phyloP scores from a whole-genome alignment of 352 stramenopile species.

The Pythium grandisporangium region DNA sequence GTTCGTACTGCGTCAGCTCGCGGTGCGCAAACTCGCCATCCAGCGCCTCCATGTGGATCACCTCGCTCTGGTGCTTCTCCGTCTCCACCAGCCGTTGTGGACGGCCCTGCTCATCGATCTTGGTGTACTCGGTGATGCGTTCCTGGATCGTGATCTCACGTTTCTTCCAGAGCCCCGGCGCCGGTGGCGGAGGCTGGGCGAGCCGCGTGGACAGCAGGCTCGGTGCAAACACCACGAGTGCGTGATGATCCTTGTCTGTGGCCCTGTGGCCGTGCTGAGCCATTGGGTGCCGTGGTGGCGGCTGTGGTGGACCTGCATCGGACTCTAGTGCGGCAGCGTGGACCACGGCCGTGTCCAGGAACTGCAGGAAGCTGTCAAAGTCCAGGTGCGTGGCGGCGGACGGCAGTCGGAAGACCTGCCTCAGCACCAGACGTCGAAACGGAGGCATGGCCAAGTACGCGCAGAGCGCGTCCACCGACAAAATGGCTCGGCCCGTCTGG shows the following conservation, averaged over 20 bases:
- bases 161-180: slow-evolving; percentile 80
- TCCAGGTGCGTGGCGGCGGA: slow-evolving; percentile 22
- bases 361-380: slow-evolving; percentile 56
- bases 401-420: slow-evolving; percentile 37
- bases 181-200: slow-evolving; percentile 26
- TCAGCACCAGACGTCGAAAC: slow-evolving; percentile 46
- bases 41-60: slow-evolving; percentile 80
- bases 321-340: slow-evolving; percentile 37
- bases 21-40: slow-evolving; percentile 72
- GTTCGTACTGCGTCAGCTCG: slow-evolving; percentile 82
- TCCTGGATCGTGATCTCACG: slow-evolving; percentile 83
- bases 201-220: slow-evolving; percentile 28
- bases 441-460: slow-evolving; percentile 58
- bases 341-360: slow-evolving; percentile 48
- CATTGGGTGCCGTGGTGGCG: background rate
- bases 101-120: slow-evolving; percentile 74
- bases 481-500: slow-evolving; percentile 14
- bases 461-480: slow-evolving; percentile 59
- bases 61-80: slow-evolving; percentile 76
- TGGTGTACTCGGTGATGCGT: slow-evolving; percentile 82
- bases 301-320: slow-evolving; percentile 2
- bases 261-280: no score
- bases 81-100: slow-evolving; percentile 74
- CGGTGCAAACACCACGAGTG: slow-evolving; percentile 34
- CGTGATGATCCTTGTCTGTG: slow-evolving; percentile 4